Evolutionary conservation across 192 early-diverging fungal species (phyloP).

Genomic region (Fimicolochytrium jonesii): DNA sequence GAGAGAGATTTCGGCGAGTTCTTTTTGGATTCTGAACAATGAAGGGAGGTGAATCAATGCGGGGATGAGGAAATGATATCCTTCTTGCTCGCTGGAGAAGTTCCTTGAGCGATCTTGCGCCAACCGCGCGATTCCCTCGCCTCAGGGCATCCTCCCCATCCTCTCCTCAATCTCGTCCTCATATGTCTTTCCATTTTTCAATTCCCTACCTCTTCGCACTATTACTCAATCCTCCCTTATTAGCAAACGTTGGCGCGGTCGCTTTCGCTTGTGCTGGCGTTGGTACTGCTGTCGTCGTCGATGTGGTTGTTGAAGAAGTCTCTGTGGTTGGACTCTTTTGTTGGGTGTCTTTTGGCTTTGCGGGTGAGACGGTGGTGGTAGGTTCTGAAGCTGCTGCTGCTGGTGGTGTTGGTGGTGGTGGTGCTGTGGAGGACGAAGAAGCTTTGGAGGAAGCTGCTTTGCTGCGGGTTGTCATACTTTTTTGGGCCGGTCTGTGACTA

Average conservation of each 20-base stretch:
- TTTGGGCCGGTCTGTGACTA: too few relatives aligned
- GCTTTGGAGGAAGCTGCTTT: too few relatives aligned
- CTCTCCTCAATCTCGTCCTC: too few relatives aligned
- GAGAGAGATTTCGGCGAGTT: constrained; percentile 92
- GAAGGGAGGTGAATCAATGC: not conserved
- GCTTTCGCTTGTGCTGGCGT: constrained; percentile 2
- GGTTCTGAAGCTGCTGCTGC: not conserved
- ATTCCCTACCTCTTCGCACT: constrained; percentile 27
- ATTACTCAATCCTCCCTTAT: constrained; percentile 17
- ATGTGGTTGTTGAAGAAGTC: not conserved
- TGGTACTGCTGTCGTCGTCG: not conserved
- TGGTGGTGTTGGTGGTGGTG: not conserved
- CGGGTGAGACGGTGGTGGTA: not conserved
- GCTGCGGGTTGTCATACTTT: too few relatives aligned
- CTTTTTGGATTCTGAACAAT: constrained; percentile 78
- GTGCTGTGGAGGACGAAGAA: too few relatives aligned
- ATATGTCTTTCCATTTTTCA: not conserved
- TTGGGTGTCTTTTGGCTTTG: too few relatives aligned
- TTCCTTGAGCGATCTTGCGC: too few relatives aligned
- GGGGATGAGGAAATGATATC: not conserved
- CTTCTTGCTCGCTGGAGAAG: not conserved
- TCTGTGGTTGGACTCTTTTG: not conserved
- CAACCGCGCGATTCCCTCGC: too few relatives aligned
- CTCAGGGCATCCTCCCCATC: too few relatives aligned
- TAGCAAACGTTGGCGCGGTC: not conserved